Evolutionary conservation across 2,329 filamentous ascomycete species (phyloP).

Genomic region (Daldinia eschscholtzii): DNA sequence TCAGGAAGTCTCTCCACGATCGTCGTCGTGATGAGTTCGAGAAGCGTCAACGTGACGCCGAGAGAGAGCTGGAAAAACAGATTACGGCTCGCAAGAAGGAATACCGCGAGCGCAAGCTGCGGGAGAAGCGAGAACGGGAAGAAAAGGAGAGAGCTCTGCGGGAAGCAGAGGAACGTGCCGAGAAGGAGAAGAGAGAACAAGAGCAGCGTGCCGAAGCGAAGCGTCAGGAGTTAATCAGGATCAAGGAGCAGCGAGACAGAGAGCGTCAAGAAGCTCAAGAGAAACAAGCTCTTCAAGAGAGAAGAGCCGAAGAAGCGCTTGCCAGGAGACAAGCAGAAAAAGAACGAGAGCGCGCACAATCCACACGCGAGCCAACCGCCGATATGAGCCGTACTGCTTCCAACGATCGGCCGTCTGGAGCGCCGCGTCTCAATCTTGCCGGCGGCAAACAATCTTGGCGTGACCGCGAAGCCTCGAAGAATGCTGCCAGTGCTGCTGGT

Average conservation of each 20-base stretch:
- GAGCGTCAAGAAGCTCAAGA: conserved; percentile 77
- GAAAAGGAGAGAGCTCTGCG: conserved; percentile 81
- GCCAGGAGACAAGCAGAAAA: conserved; percentile 78
- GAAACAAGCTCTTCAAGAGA: conserved; percentile 76
- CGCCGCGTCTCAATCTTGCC: conserved; percentile 68
- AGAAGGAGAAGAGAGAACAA: conserved; percentile 88
- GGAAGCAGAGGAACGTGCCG: conserved; percentile 88
- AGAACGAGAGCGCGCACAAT: conserved; percentile 58
- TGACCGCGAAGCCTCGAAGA: conserved; percentile 68
- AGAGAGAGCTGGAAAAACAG: conserved; percentile 92
- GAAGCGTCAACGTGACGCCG: conserved; percentile 89
- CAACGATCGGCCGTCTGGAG: conserved; percentile 61
- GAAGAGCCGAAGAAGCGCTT: conserved; percentile 90
- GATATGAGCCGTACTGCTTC: conserved; percentile 60
- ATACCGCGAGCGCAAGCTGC: conserved; percentile 82
- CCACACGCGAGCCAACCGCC: conserved; percentile 57
- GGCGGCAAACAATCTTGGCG: conserved; percentile 69
- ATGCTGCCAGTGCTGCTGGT: conserved; percentile 47
- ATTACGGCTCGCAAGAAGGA: conserved; percentile 91
- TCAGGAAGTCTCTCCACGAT: conserved; percentile 84
- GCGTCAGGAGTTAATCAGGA: conserved; percentile 75
- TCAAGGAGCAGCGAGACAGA: conserved; percentile 74
- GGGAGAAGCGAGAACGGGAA: conserved; percentile 86
- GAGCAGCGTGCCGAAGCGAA: conserved; percentile 83
- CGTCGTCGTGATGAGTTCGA: conserved; percentile 95